Evolutionary conservation across 768 basidiomycete genomes (phyloP), one percentile per base, ranked within the genome.

Genomic region (Paxillus ammoniavirescens): DNA sequence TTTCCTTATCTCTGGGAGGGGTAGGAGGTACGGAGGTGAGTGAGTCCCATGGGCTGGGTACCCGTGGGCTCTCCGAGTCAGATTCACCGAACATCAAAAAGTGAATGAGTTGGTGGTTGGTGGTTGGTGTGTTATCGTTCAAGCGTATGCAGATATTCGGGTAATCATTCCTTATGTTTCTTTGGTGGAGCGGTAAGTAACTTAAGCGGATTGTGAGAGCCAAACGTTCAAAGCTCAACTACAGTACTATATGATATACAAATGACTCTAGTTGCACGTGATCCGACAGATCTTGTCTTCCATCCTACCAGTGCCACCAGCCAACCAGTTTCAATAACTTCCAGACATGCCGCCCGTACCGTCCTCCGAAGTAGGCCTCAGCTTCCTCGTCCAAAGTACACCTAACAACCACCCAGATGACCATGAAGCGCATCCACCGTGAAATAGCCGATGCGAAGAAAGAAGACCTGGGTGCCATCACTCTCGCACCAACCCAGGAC

Each of bases 1-100:
- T 44, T 18, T 64, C 61, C 38, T 59, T 59, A 48, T 68, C 58
- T 15, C 23, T 72, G 67, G 47, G 75, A 67, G 60, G 65, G 14
- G 68, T 63, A 17, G 82, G 74, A 13, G 86, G 76, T 4, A 76
- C 72, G 14, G 87, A 79, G 14, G 87, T 81, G 59, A 93, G 74
- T 36, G 78, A 78, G 68, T 92, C 89, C 91, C 91, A 93, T 21
- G 91, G 91, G 55, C 85, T 87, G 57, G 86, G 84, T 53, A 86
- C 86, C 30, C 87, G 80, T 37, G 88, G 84, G 66, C 84, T 89
- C 73, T 91, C 89, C 15, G 85, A 87, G 63, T 89, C 86, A 51
- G 81, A 82, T 78, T 92, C 91, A 44, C 89, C 88, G 63, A 91
- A 91, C 89, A 92, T 91, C 42, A 47, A 35, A 48, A 33, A 14